Evolutionary conservation across 306 rosid genomes (phyloP).

Genomic region (Acacia melanoxylon): DNA sequence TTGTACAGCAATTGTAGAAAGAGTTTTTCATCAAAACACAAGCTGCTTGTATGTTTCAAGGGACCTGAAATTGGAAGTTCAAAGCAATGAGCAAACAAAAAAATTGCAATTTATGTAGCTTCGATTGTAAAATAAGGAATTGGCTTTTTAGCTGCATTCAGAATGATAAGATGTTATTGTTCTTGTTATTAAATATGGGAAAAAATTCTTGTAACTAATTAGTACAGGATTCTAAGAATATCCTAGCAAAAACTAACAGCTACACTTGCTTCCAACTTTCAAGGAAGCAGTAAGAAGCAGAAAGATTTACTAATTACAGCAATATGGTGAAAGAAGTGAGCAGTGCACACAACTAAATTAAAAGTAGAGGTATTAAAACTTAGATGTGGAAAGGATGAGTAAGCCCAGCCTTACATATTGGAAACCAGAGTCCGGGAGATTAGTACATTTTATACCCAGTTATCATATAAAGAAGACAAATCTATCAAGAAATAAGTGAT

Average conservation of each 20-base stretch:
- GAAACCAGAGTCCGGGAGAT: background rate
- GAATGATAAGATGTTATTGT: background rate
- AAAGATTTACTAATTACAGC: background rate
- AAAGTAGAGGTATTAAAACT: background rate
- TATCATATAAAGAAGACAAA: background rate
- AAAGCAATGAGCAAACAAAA: constrained; percentile 27
- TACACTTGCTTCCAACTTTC: background rate
- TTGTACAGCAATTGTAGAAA: constrained; percentile 83
- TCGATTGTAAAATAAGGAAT: background rate
- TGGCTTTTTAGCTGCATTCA: background rate
- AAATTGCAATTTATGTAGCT: background rate
- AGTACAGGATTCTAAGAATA: constrained; percentile 3
- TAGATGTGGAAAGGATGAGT: background rate
- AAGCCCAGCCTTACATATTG: background rate
- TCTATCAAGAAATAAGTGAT: background rate
- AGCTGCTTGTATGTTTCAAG: constrained; percentile 53
- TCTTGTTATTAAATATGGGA: background rate
- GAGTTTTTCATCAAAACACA: constrained; percentile 87
- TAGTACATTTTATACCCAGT: background rate
- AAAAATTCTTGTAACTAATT: background rate
- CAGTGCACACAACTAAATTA: background rate
- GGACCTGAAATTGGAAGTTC: constrained; percentile 52
- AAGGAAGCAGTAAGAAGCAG: background rate
- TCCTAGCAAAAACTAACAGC: background rate
- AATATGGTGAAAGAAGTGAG: constrained; percentile 4